Base-by-base conservation (phyloP, 2,329 filamentous ascomycete genomes). In the Trichoderma endophyticum region DNA sequence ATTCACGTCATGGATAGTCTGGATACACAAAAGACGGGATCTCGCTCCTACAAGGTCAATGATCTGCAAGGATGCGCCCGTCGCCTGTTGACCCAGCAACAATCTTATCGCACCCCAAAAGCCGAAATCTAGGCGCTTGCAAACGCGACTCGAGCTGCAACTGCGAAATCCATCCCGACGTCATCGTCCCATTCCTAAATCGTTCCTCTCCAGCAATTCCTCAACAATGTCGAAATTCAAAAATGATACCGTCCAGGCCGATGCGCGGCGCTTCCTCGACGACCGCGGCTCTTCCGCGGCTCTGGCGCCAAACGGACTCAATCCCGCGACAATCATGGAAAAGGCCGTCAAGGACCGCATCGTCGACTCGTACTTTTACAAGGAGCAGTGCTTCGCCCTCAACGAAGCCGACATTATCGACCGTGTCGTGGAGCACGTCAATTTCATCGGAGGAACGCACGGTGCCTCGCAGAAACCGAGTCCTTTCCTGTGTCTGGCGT, bases 371-470 rank as follows among this genome's bases (percentile, higher is more conserved):
- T 97, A 97, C 84, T 99, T 97, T 85, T 99, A 94, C 92, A 98
- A 98, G 82, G 96, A 98, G 83, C 95, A 98, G 84, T 98, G 96
- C 81, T 99, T 98, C 83, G 96, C 93, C 56, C 87, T 99, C 75
- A 99, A 98, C 84, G 90, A 91, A 80, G 89, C 89, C 67, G 89
- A 91, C 81, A 85, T 99, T 6, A 92, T 97, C 77, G 93, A 98
- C 83, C 93, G 96, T 75, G 95, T 97, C 0, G 92, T 94, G 30
- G 92, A 95, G 77, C 87, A 91, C 82, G 88, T 99, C 61, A 87
- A 85, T 63, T 96, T 92, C 81, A 88, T 99, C 71, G 96, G 95
- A 74, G 96, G 96, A 76, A 97, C 94, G 6, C 94, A 94, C 78
- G 94, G 95, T 68, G 88, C 90, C 21, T 88, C 90, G 62, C 95